Evolutionary conservation across 2,329 filamentous ascomycete species (phyloP), one percentile per base, ranked within the genome.

Genomic region (Neurospora sp.): DNA sequence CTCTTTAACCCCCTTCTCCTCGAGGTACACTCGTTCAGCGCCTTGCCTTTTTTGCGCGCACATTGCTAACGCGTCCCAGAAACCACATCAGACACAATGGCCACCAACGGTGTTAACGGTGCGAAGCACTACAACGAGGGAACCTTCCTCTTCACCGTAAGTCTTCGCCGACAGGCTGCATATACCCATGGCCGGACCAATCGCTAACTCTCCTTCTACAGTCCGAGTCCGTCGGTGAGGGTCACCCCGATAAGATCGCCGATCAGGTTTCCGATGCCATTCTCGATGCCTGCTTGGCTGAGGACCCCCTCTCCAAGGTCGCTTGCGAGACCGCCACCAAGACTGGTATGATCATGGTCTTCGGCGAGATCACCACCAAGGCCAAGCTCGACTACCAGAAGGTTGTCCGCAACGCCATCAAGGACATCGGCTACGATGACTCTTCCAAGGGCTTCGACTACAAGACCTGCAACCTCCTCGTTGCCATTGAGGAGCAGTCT

Each of bases 321-420:
- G 96, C 96, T 82, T 99, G 96, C 84, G 96, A 99, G 88, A 97
- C 95, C 76, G 96, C 96, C 79, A 97, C 96, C 86, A 99, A 99
- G 92, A 99, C 96, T 77, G 96, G 96, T 83, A 92, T 99, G 96
- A 88, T 99, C 83, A 98, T 99, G 96, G 91, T 97, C 81, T 97
- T 97, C 75, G 93, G 93, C 84, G 96, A 99, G 83, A 99, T 99
- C 83, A 96, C 93, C 83, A 98, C 96, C 86, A 96, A 97, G 87
- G 90, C 95, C 83, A 87, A 86, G 77, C 86, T 98, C 77, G 96
- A 99, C 88, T 99, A 97, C 91, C 96, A 99, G 84, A 97, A 94
- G 87, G 87, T 97, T 78, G 93, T 99, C 82, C 95, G 96, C 82
- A 84, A 90, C 74, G 89, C 94, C 81, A 93, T 99, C 89, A 95